These are phyloP conservation scores for Syncephalastrum monosporum DNA, from an alignment of 371 early-diverging fungal species.

Conservation along the genomic window DNA sequence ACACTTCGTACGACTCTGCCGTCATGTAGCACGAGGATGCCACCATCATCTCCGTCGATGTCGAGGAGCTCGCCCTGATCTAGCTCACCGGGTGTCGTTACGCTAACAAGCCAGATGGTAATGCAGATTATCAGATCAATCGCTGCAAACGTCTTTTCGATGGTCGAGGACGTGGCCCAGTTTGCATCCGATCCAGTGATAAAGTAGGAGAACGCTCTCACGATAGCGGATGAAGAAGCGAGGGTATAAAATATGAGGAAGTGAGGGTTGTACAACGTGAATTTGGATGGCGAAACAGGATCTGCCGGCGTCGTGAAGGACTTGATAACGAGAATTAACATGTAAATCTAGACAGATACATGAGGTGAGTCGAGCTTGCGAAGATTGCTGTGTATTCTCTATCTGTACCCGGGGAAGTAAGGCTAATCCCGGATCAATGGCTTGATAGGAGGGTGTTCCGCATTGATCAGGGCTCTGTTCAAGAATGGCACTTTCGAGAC, in stretches of 20 bases:
- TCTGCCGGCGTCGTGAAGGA: constrained; percentile 49
- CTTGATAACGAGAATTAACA: constrained; percentile 46
- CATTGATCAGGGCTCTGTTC: constrained; percentile 20
- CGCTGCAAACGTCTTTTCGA: constrained; percentile 40
- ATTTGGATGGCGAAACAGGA: constrained; percentile 50
- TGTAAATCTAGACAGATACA: constrained; percentile 40
- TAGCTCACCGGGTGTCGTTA: constrained; percentile 49
- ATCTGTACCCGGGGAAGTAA: constrained; percentile 37
- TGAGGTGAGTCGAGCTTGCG: not conserved
- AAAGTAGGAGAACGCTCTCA: constrained; percentile 48
- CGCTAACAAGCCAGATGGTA: constrained; percentile 37
- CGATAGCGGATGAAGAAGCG: constrained; percentile 40
- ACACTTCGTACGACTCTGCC: constrained; percentile 46
- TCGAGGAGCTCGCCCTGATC: constrained; percentile 43
- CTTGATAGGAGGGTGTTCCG: constrained; percentile 33
- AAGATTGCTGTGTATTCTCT: not conserved
- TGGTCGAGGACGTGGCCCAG: constrained; percentile 34
- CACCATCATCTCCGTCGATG: constrained; percentile 42
- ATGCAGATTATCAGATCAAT: constrained; percentile 44
- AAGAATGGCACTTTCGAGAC: constrained; percentile 42
- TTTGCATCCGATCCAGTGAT: constrained; percentile 26
- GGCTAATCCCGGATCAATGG: constrained; percentile 37
- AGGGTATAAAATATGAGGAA: constrained; percentile 49
- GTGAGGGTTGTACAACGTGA: constrained; percentile 54
- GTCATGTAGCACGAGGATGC: constrained; percentile 44